phyloP scores from a whole-genome alignment of 2,329 filamentous ascomycete genomes.

The Diaporthe vaccinii region DNA sequence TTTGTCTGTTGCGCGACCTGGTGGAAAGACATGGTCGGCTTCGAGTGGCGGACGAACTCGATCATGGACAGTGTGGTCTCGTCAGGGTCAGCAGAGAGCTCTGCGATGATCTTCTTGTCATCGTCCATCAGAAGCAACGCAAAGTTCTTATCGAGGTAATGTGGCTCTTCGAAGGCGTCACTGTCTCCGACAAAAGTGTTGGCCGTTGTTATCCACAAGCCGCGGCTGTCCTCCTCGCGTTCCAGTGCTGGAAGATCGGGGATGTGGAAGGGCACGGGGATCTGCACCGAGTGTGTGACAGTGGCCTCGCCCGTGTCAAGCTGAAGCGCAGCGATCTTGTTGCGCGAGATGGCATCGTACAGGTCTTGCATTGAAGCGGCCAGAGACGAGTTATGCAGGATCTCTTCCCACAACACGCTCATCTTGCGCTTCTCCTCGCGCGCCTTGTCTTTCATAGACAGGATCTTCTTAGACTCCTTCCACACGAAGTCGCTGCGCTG shows the following conservation, averaged over 20 bases:
- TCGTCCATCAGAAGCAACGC: conserved; percentile 88
- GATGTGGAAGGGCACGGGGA: conserved; percentile 77
- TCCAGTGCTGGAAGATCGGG: conserved; percentile 76
- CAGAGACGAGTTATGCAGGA: conserved; percentile 80
- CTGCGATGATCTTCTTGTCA: conserved; percentile 78
- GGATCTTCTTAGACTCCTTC: conserved; percentile 88
- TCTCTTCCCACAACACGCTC: conserved; percentile 77
- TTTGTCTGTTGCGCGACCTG: conserved; percentile 75
- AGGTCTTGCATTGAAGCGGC: conserved; percentile 87
- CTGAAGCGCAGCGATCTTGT: conserved; percentile 87
- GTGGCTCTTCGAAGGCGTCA: conserved; percentile 70
- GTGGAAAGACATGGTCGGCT: conserved; percentile 75
- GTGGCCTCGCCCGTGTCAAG: conserved; percentile 74
- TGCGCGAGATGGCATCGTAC: conserved; percentile 84
- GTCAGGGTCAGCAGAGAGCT: conserved; percentile 82
- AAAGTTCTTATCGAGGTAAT: conserved; percentile 86
- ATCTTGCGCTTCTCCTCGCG: conserved; percentile 77
- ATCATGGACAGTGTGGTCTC: conserved; percentile 83
- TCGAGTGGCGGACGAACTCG: conserved; percentile 83
- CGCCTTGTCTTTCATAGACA: conserved; percentile 84
- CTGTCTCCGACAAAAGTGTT: conserved; percentile 81
- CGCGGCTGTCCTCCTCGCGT: conserved; percentile 77
- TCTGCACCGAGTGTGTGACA: conserved; percentile 74
- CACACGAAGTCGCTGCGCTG: conserved; percentile 91
- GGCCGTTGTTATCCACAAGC: conserved; percentile 89